Percentiles rank a stretch among this genome's conserved stretches.
These are phyloP conservation scores for Backusella westeae DNA, from an alignment of 192 early-diverging fungal genomes.

Conservation along the genomic window DNA sequence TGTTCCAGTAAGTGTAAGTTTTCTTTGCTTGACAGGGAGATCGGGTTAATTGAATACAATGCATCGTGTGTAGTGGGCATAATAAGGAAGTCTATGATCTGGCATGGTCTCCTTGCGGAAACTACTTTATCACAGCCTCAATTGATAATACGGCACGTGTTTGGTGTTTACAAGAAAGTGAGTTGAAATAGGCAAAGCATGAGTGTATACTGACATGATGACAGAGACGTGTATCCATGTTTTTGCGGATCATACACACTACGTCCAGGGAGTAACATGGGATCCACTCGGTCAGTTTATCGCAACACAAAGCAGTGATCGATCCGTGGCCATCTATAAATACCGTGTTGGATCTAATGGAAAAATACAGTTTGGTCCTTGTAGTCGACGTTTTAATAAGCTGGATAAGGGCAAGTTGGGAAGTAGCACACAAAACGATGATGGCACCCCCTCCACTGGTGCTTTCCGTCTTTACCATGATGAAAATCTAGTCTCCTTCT, in stretches of 20 bases:
- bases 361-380: slow-evolving; percentile 14
- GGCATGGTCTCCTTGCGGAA: slow-evolving; percentile 89
- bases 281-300: slow-evolving; percentile 87
- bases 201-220: no score
- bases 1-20: slow-evolving; percentile 56
- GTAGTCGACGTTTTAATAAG: slow-evolving; percentile 11
- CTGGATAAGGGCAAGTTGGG: slow-evolving; percentile 13
- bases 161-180: slow-evolving; percentile 77
- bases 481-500: slow-evolving; percentile 90
- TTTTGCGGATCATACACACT: slow-evolving; percentile 81
- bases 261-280: slow-evolving; percentile 98
- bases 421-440: neutral
- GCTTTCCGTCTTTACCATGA: slow-evolving; percentile 69
- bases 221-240: slow-evolving; percentile 71
- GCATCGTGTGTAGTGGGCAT: slow-evolving; percentile 51
- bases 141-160: slow-evolving; percentile 87
- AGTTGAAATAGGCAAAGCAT: neutral
- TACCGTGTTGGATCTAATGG: slow-evolving; percentile 10
- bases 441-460: slow-evolving; percentile 13
- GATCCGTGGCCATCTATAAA: slow-evolving; percentile 45
- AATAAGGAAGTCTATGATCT: slow-evolving; percentile 87
- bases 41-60: no score
- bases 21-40: neutral
- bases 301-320: slow-evolving; percentile 90
- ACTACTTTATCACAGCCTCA: slow-evolving; percentile 78